Percentiles rank a stretch among this genome's conserved stretches.
phyloP scores from a whole-genome alignment of 2,329 filamentous ascomycete species.

The Didymellaceae sp. region DNA sequence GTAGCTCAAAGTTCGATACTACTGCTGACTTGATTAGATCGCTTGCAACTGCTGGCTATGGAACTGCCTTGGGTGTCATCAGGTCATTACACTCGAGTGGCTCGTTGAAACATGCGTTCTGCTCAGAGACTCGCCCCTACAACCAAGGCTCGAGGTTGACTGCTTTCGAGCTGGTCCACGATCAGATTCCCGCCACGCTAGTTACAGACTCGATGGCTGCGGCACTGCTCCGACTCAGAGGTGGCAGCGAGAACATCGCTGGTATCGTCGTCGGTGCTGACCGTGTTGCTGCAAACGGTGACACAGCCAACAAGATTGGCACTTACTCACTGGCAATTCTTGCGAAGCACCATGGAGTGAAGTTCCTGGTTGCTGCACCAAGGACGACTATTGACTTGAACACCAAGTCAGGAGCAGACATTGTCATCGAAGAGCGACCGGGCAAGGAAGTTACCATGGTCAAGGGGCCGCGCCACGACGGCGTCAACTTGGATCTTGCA shows the following conservation, averaged over 20 bases:
- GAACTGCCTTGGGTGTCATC: constrained; percentile 92
- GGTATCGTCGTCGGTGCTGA: constrained; percentile 95
- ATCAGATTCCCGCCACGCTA: constrained; percentile 87
- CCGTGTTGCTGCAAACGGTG: constrained; percentile 92
- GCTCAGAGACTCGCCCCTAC: constrained; percentile 95
- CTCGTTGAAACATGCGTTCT: constrained; percentile 83
- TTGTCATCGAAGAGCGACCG: constrained; percentile 89
- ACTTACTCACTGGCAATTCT: constrained; percentile 94
- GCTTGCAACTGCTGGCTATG: constrained; percentile 95
- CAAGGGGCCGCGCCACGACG: constrained; percentile 73
- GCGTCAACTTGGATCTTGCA: constrained; percentile 68
- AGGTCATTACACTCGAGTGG: constrained; percentile 74
- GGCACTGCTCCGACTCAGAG: constrained; percentile 74
- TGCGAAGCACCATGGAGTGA: constrained; percentile 84
- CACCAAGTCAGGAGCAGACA: constrained; percentile 77
- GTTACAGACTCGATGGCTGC: constrained; percentile 98
- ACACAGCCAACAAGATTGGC: constrained; percentile 98
- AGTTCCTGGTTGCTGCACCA: constrained; percentile 93
- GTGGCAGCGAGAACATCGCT: constrained; percentile 68
- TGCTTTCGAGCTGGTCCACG: constrained; percentile 94
- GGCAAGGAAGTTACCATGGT: constrained; percentile 83
- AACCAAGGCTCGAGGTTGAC: constrained; percentile 96
- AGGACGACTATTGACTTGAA: constrained; percentile 90
- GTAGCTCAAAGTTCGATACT: no score
- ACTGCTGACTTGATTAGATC: constrained; percentile 61